A percentile compares a stretch with the other conserved stretches of the same genome.
Conservation (phyloP, 495 filamentous ascomycete species). For the Chaetomium fimeti region DNA sequence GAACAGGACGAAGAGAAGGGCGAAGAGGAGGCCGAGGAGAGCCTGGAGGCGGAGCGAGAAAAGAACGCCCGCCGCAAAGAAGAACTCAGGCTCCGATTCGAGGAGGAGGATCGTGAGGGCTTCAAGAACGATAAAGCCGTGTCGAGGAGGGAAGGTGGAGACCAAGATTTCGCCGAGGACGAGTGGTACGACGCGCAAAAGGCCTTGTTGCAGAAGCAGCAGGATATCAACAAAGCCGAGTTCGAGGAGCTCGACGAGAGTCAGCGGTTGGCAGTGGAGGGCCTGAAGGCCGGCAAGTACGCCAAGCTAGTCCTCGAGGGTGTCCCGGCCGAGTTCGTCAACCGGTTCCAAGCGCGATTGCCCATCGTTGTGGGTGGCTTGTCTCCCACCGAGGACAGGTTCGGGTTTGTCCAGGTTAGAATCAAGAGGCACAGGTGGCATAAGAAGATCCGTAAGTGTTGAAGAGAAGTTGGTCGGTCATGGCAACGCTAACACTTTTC, state of each 20-base stretch:
- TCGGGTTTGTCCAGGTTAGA: conserved; percentile 89
- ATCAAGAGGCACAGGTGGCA: conserved; percentile 99
- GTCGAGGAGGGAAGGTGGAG: conserved; percentile 55
- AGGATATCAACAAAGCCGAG: conserved; percentile 90
- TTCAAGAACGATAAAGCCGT: conserved; percentile 81
- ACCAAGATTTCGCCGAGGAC: conserved; percentile 87
- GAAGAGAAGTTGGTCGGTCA: not conserved
- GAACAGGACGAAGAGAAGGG: conserved; percentile 38
- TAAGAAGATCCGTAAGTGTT: conserved; percentile 71
- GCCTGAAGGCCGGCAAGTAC: conserved; percentile 90
- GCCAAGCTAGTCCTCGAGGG: conserved; percentile 83
- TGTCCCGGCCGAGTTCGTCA: conserved; percentile 87
- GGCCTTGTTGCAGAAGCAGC: conserved; percentile 87
- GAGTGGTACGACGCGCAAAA: conserved; percentile 99
- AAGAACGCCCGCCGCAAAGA: conserved; percentile 90
- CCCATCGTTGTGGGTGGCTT: conserved; percentile 89
- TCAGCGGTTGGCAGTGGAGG: conserved; percentile 79
- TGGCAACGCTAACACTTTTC: not conserved
- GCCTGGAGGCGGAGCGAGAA: conserved; percentile 69
- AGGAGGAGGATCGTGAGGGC: conserved; percentile 94
- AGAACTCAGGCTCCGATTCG: conserved; percentile 89
- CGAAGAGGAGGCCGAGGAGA: conserved; percentile 37
- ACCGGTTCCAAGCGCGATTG: conserved; percentile 78
- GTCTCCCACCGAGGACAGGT: conserved; percentile 87
- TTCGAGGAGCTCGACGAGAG: conserved; percentile 80